Conservation (phyloP, 371 early-diverging fungal species). For the Rhizomucor pusillus region DNA sequence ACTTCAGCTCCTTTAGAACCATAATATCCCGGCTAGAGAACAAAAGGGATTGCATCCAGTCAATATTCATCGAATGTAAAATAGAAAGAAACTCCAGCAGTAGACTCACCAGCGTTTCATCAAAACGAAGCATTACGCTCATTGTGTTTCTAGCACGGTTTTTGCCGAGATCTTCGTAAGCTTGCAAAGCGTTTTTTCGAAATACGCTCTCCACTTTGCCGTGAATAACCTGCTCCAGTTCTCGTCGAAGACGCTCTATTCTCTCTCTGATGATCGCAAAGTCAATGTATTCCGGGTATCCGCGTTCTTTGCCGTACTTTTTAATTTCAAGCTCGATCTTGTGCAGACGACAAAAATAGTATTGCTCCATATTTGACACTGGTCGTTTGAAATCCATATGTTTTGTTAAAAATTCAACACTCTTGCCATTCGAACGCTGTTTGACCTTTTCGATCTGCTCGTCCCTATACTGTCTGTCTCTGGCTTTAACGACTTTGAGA, state of each 20-base stretch:
- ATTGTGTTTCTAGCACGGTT: conserved; percentile 48
- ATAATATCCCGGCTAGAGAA: conserved; percentile 61
- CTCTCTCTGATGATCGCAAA: conserved; percentile 34
- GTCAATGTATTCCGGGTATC: conserved; percentile 45
- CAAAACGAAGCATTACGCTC: conserved; percentile 37
- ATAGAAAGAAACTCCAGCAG: neutral
- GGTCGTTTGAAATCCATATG: conserved; percentile 6
- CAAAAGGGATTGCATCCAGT: neutral
- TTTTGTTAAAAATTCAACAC: conserved; percentile 2
- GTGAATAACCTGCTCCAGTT: conserved; percentile 40
- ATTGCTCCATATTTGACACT: conserved; percentile 17
- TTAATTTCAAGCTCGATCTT: conserved; percentile 38
- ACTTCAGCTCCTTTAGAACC: conserved; percentile 49
- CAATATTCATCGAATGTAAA: neutral
- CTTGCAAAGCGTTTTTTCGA: conserved; percentile 26
- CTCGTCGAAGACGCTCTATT: conserved; percentile 18
- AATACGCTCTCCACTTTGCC: conserved; percentile 27
- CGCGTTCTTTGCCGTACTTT: conserved; percentile 32
- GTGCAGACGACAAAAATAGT: conserved; percentile 54
- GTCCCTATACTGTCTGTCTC: conserved; percentile 14
- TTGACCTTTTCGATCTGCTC: conserved; percentile 4
- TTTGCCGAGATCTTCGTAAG: conserved; percentile 40
- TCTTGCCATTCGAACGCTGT: conserved; percentile 3
- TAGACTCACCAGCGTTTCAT: conserved; percentile 26
- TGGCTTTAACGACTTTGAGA: conserved; percentile 12